Evolutionary conservation across 352 stramenopile species (phyloP).

Genomic region (Aphanomyces euteiches): DNA sequence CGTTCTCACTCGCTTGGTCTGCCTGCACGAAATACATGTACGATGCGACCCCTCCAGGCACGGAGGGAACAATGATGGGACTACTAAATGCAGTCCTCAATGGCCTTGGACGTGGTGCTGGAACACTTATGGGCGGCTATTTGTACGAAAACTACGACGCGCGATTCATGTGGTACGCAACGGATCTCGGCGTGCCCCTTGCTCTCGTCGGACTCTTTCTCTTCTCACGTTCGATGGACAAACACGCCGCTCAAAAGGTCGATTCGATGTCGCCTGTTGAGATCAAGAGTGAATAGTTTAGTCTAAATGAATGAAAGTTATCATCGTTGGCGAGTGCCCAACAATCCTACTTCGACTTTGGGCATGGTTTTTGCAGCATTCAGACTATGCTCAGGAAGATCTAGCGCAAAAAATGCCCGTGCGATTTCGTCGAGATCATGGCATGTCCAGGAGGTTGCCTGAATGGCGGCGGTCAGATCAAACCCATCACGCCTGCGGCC

Average conservation of each 20-base stretch:
- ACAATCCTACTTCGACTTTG: conserved; percentile 90
- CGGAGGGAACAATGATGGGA: conserved; percentile 69
- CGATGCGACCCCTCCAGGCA: conserved; percentile 51
- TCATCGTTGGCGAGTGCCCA: conserved; percentile 38
- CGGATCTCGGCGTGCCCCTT: conserved; percentile 62
- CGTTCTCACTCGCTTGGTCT: conserved; percentile 70
- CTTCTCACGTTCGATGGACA: conserved; percentile 37
- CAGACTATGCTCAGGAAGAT: conserved; percentile 93
- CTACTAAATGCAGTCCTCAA: conserved; percentile 76
- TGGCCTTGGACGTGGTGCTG: conserved; percentile 53
- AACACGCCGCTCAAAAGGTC: not conserved
- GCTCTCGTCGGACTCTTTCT: conserved; percentile 47
- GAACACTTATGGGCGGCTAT: conserved; percentile 70
- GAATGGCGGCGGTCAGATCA: conserved; percentile 95
- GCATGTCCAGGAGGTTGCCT: conserved; percentile 96
- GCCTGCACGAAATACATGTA: conserved; percentile 78
- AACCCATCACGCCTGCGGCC: conserved; percentile 58
- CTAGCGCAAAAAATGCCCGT: conserved; percentile 83
- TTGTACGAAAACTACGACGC: conserved; percentile 72
- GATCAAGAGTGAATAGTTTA: not conserved
- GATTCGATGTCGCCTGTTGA: not conserved
- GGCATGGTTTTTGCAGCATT: conserved; percentile 97
- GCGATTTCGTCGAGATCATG: conserved; percentile 98
- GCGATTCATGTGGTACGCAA: conserved; percentile 62
- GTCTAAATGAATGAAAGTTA: no score